Evolutionary conservation across 257 asterid species (phyloP), one percentile per base, ranked within the genome.

Genomic region (Plantago major): DNA sequence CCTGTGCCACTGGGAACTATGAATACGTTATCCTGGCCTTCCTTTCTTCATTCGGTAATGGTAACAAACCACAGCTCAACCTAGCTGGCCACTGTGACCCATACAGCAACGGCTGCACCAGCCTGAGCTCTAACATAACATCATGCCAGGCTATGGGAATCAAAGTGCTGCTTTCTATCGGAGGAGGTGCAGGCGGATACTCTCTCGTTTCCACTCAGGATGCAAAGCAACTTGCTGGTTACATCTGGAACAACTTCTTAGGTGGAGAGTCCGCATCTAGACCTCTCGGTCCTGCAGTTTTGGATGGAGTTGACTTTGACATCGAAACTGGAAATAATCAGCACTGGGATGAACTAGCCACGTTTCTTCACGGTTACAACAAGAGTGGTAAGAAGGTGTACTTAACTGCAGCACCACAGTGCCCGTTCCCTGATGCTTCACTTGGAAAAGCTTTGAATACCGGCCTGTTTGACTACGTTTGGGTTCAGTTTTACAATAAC

Each of bases 81-180:
- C 61, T 81, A 12, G 89, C 89, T 0, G 87, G 87, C 10, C 92
- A 79, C 56, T 83, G 95, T 17, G 95, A 84, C 59, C 92, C 84
- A 0, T 55, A 63, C 57, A 63, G 75, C 64, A 58, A 74, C 0
- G 78, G 73, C 1, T 84, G 89, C 73, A 69, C 69, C 0, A 16
- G 26, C 4, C 65, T 79, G 44, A 81, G 76, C 70, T 65, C 87
- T 4, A 72, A 83, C 16, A 79, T 81, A 19, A 63, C 55, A 59
- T 70, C 68, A 0, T 86, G 95, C 44, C 85, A 83, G 45, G 69
- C 62, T 2, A 78, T 57, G 46, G 87, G 85, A 11, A 56, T 81
- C 55, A 79, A 83, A 28, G 82, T 83, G n/a, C 52, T 81, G 15
- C 89, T 83, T 4, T 79, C 87, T 3, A 71, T 79, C 3, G 86